These are phyloP conservation scores for Xylaria bambusicola DNA, from an alignment of 495 filamentous ascomycete species.

Conservation along the genomic window DNA sequence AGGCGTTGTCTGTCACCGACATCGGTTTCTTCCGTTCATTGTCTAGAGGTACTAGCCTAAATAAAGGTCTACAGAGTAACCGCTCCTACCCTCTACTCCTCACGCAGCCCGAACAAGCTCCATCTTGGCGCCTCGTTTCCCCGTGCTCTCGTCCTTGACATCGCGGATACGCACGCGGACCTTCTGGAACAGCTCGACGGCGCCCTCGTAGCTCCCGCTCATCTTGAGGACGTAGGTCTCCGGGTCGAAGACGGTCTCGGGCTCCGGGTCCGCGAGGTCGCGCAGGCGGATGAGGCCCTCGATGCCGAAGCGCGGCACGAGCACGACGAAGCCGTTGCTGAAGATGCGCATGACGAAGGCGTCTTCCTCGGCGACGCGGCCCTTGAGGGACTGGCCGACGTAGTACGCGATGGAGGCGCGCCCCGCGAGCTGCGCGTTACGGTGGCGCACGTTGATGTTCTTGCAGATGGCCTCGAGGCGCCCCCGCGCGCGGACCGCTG, in stretches of 20 bases:
- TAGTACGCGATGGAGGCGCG: slow-evolving; percentile 95
- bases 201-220: slow-evolving; percentile 55
- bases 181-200: slow-evolving; percentile 84
- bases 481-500: slow-evolving; percentile 71
- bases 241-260: slow-evolving; percentile 75
- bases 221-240: slow-evolving; percentile 75
- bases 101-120: slow-evolving; percentile 51
- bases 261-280: slow-evolving; percentile 76
- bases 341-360: slow-evolving; percentile 97
- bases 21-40: too few species aligned
- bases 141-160: slow-evolving; percentile 87
- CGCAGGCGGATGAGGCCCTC: slow-evolving; percentile 84
- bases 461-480: slow-evolving; percentile 92
- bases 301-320: slow-evolving; percentile 93
- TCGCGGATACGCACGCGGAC: slow-evolving; percentile 86
- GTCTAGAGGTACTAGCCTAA: too few species aligned
- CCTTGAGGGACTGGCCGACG: slow-evolving; percentile 92
- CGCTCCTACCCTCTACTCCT: neutral
- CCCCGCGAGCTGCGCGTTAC: slow-evolving; percentile 94
- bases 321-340: slow-evolving; percentile 93
- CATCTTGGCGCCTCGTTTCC: slow-evolving; percentile 86
- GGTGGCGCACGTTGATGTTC: slow-evolving; percentile 96
- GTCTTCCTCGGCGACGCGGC: slow-evolving; percentile 78
- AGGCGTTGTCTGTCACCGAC: too few species aligned
- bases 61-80: too few species aligned